Evolutionary conservation across 2,329 filamentous ascomycete species (phyloP), one percentile per base, ranked within the genome.

Genomic region (Alternaria incomplexa): DNA sequence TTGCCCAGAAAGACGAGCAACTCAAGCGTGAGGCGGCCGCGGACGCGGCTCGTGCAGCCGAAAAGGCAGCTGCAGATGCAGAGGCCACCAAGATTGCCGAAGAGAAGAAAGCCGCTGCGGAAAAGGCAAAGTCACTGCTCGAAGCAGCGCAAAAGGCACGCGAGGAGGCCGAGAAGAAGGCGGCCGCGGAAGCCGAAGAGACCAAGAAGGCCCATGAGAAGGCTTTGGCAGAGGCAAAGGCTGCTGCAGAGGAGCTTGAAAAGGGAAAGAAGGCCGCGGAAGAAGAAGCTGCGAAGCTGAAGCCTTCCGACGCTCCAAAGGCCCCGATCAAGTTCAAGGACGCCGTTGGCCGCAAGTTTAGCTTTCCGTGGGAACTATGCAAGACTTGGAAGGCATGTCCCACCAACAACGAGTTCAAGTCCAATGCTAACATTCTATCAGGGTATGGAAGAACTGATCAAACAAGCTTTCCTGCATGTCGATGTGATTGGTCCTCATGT

Each of bases 351-450:
- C 68, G 73, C 56, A 75, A 72, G 46, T 77, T 75, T 54, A 72
- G 62, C 51, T 73, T 77, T 51, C 74, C 74, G 6, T 77, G 66
- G 62, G 51, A 74, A 15, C 25, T 74, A 26, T 75, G 72, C 57
- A 71, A 73, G 40, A 71, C 73, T 1, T 77, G 73, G 73, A 74
- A 76, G 70, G 73, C 71, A 93, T 78, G 85, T 89, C 46, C 91
- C 91, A 3, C 40, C 8, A 15, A n/a, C 13, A 12, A 11, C 12
- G 30, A 15, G 15, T 43, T 4, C 10, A 10, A 23, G 17, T n/a
- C 46, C 7, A 25, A 12, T 12, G 54, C 92, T 97, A 78, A 90
- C 90, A 70, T 97, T 97, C 83, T 88, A 86, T 50, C 54, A 84
- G 77, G 82, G 82, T 36, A 84, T 85, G 83, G 81, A 84, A 65